Percentiles rank a stretch among this genome's conserved stretches.
These are phyloP conservation scores for Gyrodon lividus DNA, from an alignment of 768 basidiomycete genomes.

Conservation along the genomic window DNA sequence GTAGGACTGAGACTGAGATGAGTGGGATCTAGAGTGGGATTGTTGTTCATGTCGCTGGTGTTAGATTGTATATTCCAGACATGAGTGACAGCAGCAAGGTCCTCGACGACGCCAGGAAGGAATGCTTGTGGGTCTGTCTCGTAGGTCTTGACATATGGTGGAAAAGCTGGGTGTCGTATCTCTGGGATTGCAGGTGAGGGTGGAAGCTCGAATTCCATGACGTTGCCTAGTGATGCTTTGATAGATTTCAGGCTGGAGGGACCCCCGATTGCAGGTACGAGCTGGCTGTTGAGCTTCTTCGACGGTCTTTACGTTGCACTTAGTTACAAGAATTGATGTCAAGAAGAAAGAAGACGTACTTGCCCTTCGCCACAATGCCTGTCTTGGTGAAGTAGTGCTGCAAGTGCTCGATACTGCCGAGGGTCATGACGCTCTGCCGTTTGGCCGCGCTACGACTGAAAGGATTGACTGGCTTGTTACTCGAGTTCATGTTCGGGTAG, in stretches of 20 bases:
- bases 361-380: constrained; percentile 68
- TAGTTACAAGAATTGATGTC: constrained; percentile 5
- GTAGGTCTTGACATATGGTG: constrained; percentile 59
- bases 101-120: constrained; percentile 74
- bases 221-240: constrained; percentile 40
- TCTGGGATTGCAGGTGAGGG: constrained; percentile 64
- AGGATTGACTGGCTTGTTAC: constrained; percentile 75
- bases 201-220: constrained; percentile 60
- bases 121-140: constrained; percentile 78
- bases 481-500: constrained; percentile 70
- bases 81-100: constrained; percentile 59
- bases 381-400: constrained; percentile 95
- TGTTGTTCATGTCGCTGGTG: constrained; percentile 1
- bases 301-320: constrained; percentile 32
- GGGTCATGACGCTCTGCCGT: constrained; percentile 88
- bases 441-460: constrained; percentile 91
- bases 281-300: constrained; percentile 55
- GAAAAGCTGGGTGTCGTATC: constrained; percentile 41
- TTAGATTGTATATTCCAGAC: constrained; percentile 54
- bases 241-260: constrained; percentile 41
- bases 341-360: constrained; percentile 47
- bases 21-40: constrained; percentile 16
- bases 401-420: constrained; percentile 95
- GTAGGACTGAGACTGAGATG: constrained; percentile 5
- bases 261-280: constrained; percentile 78